Conservation (phyloP, 129 eudicot genomes). For the Sambucus nigra region DNA sequence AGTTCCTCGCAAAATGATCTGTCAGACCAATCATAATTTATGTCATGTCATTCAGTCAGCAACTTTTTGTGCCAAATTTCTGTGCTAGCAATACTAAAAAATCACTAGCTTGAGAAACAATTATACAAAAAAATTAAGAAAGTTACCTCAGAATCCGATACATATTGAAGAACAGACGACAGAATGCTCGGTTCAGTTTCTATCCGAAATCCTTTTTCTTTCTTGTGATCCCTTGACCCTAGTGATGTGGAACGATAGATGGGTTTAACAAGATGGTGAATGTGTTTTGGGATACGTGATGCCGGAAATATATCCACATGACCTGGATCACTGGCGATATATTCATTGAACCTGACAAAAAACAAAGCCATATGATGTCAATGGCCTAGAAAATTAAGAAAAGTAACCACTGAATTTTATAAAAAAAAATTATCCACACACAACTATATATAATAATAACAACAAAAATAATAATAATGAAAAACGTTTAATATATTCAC, state of each 20-base stretch:
- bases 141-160: constrained; percentile 71
- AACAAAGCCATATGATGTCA: background rate
- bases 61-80: background rate
- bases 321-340: constrained; percentile 83
- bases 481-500: too few relatives aligned
- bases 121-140: constrained; percentile 8
- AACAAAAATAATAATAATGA: too few relatives aligned
- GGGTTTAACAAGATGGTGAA: constrained; percentile 67
- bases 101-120: background rate
- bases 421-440: too few relatives aligned
- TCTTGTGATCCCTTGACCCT: constrained; percentile 19
- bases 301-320: constrained; percentile 89
- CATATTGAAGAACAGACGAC: constrained; percentile 60
- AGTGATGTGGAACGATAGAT: constrained; percentile 35
- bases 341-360: constrained; percentile 58
- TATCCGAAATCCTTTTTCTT: constrained; percentile 73
- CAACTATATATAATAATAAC: too few relatives aligned
- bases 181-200: constrained; percentile 51
- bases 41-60: too few relatives aligned
- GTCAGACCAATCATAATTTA: too few relatives aligned
- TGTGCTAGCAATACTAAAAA: background rate
- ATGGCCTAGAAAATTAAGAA: too few relatives aligned
- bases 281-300: constrained; percentile 55
- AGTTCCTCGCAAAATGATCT: too few relatives aligned
- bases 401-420: too few relatives aligned